Percentiles rank a stretch among this genome's conserved stretches.
Conservation (phyloP, 2,329 filamentous ascomycete species). For the Colletotrichum truncatum region DNA sequence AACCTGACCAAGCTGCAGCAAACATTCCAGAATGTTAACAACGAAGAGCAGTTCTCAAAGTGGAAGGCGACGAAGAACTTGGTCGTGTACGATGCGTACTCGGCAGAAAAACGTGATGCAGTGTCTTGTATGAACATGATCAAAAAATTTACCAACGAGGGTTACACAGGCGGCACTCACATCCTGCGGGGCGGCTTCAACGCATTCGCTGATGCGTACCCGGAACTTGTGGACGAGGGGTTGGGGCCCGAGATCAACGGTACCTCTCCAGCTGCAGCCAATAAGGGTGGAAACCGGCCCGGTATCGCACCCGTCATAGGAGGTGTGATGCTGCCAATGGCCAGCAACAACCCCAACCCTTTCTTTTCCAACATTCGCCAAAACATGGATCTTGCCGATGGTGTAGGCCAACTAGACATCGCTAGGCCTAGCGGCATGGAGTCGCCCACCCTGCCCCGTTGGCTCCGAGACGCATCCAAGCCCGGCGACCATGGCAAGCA, state of each 20-base stretch:
- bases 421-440: slow-evolving; percentile 55
- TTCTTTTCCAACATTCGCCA: slow-evolving; percentile 98
- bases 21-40: slow-evolving; percentile 79
- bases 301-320: slow-evolving; percentile 82
- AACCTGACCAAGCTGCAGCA: slow-evolving; percentile 87
- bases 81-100: slow-evolving; percentile 86
- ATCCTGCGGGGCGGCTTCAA: slow-evolving; percentile 86
- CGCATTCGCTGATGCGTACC: slow-evolving; percentile 74
- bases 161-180: slow-evolving; percentile 77
- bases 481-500: slow-evolving; percentile 77
- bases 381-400: slow-evolving; percentile 93
- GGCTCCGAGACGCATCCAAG: slow-evolving; percentile 78
- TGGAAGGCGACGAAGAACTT: slow-evolving; percentile 82
- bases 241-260: slow-evolving; percentile 42
- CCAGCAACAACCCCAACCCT: slow-evolving; percentile 77
- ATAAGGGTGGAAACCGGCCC: slow-evolving; percentile 54
- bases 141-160: slow-evolving; percentile 90
- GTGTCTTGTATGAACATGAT: slow-evolving; percentile 84
- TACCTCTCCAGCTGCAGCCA: slow-evolving; percentile 53
- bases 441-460: slow-evolving; percentile 70
- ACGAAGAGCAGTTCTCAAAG: slow-evolving; percentile 76
- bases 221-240: slow-evolving; percentile 68
- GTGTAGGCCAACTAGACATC: slow-evolving; percentile 84
- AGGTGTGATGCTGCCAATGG: slow-evolving; percentile 82
- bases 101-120: slow-evolving; percentile 82